Conservation (phyloP, 768 basidiomycete species). For the Calocera viscosa region DNA sequence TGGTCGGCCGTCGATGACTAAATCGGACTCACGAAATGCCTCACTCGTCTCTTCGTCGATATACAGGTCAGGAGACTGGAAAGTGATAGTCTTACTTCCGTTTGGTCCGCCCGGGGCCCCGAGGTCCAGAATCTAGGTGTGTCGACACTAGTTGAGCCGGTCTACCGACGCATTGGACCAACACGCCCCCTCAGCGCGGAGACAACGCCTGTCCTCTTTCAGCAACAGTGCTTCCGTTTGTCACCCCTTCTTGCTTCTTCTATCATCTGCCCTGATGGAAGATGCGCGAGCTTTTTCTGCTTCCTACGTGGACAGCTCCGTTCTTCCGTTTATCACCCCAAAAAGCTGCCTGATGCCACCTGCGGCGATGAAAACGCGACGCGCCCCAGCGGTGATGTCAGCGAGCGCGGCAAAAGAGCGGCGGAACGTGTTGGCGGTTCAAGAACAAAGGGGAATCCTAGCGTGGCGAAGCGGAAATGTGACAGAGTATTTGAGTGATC, state of each 20-base stretch:
- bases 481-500: not conserved
- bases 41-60: constrained; percentile 1
- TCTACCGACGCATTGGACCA: not conserved
- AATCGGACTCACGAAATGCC: not conserved
- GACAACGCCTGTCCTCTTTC: constrained; percentile 11
- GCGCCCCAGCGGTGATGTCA: not conserved
- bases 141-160: not conserved
- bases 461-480: not conserved
- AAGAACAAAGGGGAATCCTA: not conserved
- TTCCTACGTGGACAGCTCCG: not conserved
- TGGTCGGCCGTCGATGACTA: not conserved
- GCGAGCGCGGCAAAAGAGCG: not conserved
- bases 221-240: not conserved
- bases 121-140: not conserved
- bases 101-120: constrained; percentile 5
- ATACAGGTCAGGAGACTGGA: not conserved
- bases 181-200: not conserved
- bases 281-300: not conserved
- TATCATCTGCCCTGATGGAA: not conserved
- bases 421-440: not conserved
- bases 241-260: constrained; percentile 7
- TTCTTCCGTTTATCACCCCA: not conserved
- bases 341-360: not conserved
- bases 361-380: not conserved
- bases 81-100: not conserved